Percentiles rank a stretch among this genome's conserved stretches.
Evolutionary conservation across 2,329 filamentous ascomycete species (phyloP).

Genomic region (Bertia moriformis): DNA sequence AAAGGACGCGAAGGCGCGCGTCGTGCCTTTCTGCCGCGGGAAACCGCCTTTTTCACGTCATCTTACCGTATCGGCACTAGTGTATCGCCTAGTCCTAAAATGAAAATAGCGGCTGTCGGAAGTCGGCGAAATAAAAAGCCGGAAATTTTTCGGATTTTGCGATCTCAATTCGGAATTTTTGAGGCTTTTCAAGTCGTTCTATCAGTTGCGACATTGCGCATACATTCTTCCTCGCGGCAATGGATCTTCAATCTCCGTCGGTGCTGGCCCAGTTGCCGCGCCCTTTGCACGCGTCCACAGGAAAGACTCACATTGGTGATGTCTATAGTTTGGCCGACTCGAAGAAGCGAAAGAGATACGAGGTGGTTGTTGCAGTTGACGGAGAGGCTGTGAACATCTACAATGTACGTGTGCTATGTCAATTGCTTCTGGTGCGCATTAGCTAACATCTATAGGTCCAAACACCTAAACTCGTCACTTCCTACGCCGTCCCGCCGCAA

Average conservation of each 20-base stretch:
- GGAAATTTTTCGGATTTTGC: conserved; percentile 16
- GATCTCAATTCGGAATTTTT: background rate
- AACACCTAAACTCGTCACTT: conserved; percentile 42
- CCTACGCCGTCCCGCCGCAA: conserved; percentile 46
- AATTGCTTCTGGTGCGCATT: too few relatives aligned
- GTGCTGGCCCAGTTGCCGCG: conserved; percentile 27
- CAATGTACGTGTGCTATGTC: conserved; percentile 32
- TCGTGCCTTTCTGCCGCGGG: background rate
- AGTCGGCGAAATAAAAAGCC: conserved; percentile 6
- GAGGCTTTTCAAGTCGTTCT: too few relatives aligned
- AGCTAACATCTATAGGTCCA: conserved; percentile 43
- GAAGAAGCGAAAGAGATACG: conserved; percentile 46
- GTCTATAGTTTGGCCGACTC: conserved; percentile 37
- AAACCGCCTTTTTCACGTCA: background rate
- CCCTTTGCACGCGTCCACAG: conserved; percentile 20
- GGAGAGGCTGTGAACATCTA: conserved; percentile 48
- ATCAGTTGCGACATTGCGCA: too few relatives aligned
- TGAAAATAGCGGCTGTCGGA: background rate
- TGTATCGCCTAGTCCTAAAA: too few relatives aligned
- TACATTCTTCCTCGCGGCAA: conserved; percentile 6
- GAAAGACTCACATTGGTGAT: conserved; percentile 22
- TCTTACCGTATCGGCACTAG: too few relatives aligned
- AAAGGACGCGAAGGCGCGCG: background rate
- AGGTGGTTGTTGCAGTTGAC: conserved; percentile 42
- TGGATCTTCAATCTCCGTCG: conserved; percentile 26